Evolutionary conservation across 169 alveolate genomes (phyloP).

Genomic region (Perkinsus chesapeaki): DNA sequence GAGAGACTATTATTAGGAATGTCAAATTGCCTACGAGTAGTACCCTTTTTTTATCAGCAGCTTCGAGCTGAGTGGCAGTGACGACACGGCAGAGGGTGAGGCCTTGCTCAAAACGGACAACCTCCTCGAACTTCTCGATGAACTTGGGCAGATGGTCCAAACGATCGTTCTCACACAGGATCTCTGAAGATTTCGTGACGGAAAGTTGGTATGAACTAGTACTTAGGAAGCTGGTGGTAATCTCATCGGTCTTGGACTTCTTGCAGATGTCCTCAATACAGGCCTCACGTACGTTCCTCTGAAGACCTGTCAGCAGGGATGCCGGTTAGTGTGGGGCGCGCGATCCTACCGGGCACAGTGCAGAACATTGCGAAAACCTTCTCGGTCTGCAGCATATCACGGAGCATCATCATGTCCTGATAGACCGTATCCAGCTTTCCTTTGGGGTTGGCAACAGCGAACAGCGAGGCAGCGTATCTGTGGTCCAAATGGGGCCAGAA

Average conservation of each 20-base stretch:
- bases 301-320: neutral
- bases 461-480: neutral
- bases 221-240: neutral
- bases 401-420: neutral
- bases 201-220: neutral
- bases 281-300: neutral
- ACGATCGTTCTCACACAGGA: neutral
- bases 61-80: neutral
- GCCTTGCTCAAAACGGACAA: neutral
- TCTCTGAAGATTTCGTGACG: too few relatives aligned
- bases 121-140: neutral
- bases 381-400: neutral
- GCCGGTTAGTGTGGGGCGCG: neutral
- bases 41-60: neutral
- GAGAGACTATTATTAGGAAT: neutral
- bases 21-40: neutral
- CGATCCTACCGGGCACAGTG: neutral
- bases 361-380: neutral
- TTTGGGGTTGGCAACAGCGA: neutral
- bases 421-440: neutral
- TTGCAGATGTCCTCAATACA: neutral
- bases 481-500: neutral
- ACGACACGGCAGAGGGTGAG: neutral
- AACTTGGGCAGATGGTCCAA: neutral
- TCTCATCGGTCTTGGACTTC: neutral